Conservation (phyloP, 140 eudicot genomes). For the Cichorium intybus region DNA sequence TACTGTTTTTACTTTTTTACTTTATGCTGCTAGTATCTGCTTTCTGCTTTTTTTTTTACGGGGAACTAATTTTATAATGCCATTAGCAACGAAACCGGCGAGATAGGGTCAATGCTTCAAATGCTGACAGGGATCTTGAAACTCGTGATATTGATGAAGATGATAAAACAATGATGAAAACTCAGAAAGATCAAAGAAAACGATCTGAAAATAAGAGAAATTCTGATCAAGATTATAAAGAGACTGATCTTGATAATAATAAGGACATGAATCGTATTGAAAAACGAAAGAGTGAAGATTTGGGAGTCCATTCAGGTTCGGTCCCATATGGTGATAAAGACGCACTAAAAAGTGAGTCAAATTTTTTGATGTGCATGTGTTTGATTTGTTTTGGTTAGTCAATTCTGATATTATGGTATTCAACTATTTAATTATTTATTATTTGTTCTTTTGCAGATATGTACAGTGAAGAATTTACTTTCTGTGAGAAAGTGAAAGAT, state of each 20-base stretch:
- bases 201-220: slow-evolving; percentile 61
- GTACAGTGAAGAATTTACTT: slow-evolving; percentile 73
- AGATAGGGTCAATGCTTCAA: slow-evolving; percentile 56
- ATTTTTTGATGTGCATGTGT: neutral
- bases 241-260: slow-evolving; percentile 57
- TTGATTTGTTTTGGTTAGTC: neutral
- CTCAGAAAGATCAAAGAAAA: slow-evolving; percentile 80
- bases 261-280: slow-evolving; percentile 53
- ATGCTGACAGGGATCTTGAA: slow-evolving; percentile 63
- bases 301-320: slow-evolving; percentile 49
- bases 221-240: slow-evolving; percentile 71
- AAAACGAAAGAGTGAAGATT: slow-evolving; percentile 76
- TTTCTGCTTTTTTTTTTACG: neutral
- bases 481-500: slow-evolving; percentile 95
- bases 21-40: too few relatives aligned
- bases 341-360: slow-evolving; percentile 72
- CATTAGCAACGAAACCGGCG: slow-evolving; percentile 63
- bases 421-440: neutral
- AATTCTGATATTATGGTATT: neutral
- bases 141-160: slow-evolving; percentile 67
- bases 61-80: slow-evolving; percentile 12
- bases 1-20: neutral
- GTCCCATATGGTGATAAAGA: slow-evolving; percentile 65
- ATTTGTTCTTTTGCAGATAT: slow-evolving; percentile 39
- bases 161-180: slow-evolving; percentile 47